phyloP scores from a whole-genome alignment of 352 stramenopile genomes.

The Aphanomyces euteiches region DNA sequence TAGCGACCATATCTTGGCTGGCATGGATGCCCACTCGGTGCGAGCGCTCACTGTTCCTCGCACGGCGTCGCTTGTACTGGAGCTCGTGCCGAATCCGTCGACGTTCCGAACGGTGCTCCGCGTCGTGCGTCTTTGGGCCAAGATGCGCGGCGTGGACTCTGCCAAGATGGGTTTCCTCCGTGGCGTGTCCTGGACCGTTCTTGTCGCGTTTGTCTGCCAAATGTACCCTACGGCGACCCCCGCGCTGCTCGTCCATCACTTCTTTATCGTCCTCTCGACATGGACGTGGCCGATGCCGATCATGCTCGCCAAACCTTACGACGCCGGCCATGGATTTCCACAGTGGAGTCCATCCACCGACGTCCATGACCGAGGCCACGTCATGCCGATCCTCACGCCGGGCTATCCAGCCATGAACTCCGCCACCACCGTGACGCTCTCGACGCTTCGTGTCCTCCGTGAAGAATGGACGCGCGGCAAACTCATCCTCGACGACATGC shows the following conservation, averaged over 20 bases:
- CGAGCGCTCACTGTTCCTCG: conserved; percentile 72
- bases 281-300: conserved; percentile 82
- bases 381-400: conserved; percentile 86
- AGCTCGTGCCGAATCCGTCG: conserved; percentile 72
- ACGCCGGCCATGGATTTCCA: conserved; percentile 36
- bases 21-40: conserved; percentile 73
- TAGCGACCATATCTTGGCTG: conserved; percentile 63
- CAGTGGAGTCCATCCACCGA: conserved; percentile 76
- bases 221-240: conserved; percentile 78
- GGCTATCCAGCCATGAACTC: conserved; percentile 82
- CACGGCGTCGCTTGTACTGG: conserved; percentile 70
- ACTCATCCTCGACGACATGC: conserved; percentile 71
- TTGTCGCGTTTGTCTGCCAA: conserved; percentile 84
- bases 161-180: conserved; percentile 80
- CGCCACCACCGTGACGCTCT: conserved; percentile 76
- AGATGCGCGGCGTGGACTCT: conserved; percentile 72
- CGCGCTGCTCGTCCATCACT: conserved; percentile 65
- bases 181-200: conserved; percentile 79
- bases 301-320: conserved; percentile 61
- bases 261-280: conserved; percentile 72
- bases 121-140: conserved; percentile 72
- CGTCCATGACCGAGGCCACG: conserved; percentile 68
- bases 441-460: conserved; percentile 65
- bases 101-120: conserved; percentile 67
- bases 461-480: conserved; percentile 75